Evolutionary conservation across 495 filamentous ascomycete species (phyloP).

Genomic region (Penicillium maclennaniae): DNA sequence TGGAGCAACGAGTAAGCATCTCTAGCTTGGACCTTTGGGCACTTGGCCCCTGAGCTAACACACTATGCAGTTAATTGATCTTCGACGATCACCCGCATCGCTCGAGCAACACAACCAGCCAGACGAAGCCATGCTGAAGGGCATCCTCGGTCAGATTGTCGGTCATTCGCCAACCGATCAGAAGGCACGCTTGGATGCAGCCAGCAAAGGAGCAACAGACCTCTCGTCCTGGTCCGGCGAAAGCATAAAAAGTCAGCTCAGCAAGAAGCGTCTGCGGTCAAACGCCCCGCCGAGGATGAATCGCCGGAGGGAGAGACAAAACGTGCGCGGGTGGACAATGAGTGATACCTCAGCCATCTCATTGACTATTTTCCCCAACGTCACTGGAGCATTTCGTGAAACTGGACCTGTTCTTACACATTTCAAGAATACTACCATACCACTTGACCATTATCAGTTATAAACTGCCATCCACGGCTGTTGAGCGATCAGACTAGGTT

Average conservation of each 20-base stretch:
- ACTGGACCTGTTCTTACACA: neutral
- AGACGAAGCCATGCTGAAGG: slow-evolving; percentile 50
- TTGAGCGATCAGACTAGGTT: too few species aligned
- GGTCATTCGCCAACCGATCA: slow-evolving; percentile 61
- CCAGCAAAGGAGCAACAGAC: slow-evolving; percentile 76
- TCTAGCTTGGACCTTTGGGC: neutral
- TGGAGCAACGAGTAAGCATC: slow-evolving; percentile 71
- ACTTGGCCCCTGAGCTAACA: slow-evolving; percentile 13
- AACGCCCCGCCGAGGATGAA: slow-evolving; percentile 29
- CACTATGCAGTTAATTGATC: slow-evolving; percentile 61
- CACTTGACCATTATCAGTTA: neutral
- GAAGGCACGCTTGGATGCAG: slow-evolving; percentile 68
- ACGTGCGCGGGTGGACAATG: slow-evolving; percentile 27
- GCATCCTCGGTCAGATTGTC: slow-evolving; percentile 70
- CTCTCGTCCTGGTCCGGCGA: slow-evolving; percentile 76
- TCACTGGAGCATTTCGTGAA: slow-evolving; percentile 2
- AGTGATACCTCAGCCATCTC: neutral
- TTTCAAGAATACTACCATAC: slow-evolving; percentile 1
- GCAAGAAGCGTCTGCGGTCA: slow-evolving; percentile 11
- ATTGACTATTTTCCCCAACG: neutral
- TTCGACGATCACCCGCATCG: slow-evolving; percentile 67
- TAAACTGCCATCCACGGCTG: too few species aligned
- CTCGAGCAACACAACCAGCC: slow-evolving; percentile 49
- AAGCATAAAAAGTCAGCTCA: slow-evolving; percentile 48
- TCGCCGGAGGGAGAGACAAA: slow-evolving; percentile 26